Conservation (phyloP, 176 grass and related monocot genomes). For the Aegilops tauschii region DNA sequence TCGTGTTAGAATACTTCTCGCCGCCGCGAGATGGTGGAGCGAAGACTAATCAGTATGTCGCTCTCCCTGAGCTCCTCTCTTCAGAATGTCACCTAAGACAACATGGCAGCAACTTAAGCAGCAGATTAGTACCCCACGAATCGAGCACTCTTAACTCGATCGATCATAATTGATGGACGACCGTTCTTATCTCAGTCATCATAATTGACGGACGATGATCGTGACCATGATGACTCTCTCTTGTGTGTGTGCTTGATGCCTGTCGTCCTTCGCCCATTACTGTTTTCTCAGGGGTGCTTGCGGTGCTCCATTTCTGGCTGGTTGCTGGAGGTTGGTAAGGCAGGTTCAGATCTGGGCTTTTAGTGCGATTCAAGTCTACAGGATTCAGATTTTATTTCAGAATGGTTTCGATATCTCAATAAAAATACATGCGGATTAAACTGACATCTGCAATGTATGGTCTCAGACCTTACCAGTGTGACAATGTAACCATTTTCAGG, state of each 20-base stretch:
- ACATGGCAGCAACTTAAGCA: neutral
- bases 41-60: neutral
- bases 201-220: neutral
- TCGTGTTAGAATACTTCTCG: neutral
- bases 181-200: neutral
- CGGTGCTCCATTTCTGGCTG: neutral
- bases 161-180: neutral
- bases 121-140: neutral
- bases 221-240: no score
- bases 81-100: neutral
- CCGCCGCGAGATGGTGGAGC: neutral
- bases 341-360: neutral
- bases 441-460: neutral
- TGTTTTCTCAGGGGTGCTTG: neutral
- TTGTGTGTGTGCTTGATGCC: neutral
- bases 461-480: neutral
- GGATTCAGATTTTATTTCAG: neutral
- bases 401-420: neutral
- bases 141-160: neutral
- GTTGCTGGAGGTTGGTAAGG: neutral
- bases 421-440: neutral
- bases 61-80: neutral
- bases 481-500: neutral
- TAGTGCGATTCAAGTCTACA: neutral
- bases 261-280: neutral